Conservation (phyloP, 2,329 filamentous ascomycete species). For the Zymoseptoria tritici region DNA sequence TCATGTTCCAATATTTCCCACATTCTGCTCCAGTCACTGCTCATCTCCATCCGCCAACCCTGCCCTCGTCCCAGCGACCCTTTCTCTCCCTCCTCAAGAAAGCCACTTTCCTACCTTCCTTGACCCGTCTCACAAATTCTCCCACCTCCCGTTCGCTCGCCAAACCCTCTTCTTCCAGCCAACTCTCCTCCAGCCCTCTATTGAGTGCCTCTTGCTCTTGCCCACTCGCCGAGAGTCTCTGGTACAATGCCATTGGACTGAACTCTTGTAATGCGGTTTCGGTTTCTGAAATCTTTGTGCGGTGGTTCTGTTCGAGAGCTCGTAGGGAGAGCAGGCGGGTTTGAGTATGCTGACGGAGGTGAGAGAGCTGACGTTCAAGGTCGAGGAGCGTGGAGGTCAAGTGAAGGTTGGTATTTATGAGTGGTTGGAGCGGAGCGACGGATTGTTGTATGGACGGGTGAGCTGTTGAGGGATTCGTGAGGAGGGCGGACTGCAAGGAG, state of each 20-base stretch:
- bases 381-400: conserved; percentile 57
- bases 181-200: conserved; percentile 82
- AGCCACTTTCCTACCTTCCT: conserved; percentile 69
- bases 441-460: conserved; percentile 66
- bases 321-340: conserved; percentile 75
- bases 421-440: conserved; percentile 54
- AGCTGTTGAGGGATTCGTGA: conserved; percentile 56
- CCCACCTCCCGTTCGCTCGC: conserved; percentile 73
- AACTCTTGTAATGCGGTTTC: conserved; percentile 78
- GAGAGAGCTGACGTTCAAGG: conserved; percentile 51
- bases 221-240: conserved; percentile 66
- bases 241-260: conserved; percentile 78
- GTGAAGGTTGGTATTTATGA: conserved; percentile 63
- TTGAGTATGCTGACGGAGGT: conserved; percentile 64
- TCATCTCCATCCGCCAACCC: conserved; percentile 90
- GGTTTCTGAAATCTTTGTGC: conserved; percentile 79
- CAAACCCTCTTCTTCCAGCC: conserved; percentile 58
- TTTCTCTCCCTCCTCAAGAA: conserved; percentile 81
- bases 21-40: not conserved
- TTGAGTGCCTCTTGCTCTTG: conserved; percentile 78
- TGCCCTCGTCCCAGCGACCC: conserved; percentile 89
- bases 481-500: conserved; percentile 64
- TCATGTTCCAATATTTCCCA: not conserved
- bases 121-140: conserved; percentile 76
- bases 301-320: conserved; percentile 86